Evolutionary conservation across 2,329 filamentous ascomycete genomes (phyloP).

Genomic region (Scortechinia acanthostroma): DNA sequence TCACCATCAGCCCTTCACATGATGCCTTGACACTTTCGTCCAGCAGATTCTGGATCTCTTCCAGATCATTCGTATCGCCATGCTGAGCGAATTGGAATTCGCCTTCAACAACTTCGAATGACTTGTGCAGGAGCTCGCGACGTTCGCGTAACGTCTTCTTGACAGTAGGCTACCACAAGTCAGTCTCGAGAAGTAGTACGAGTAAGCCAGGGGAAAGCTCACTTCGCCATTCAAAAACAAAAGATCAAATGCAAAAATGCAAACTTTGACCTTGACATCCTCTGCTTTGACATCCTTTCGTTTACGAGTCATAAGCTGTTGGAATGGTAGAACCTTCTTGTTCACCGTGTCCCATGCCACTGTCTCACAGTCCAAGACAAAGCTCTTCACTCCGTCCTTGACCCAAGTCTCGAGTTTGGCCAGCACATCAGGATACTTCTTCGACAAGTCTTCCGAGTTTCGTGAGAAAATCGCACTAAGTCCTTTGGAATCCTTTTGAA

Average conservation of each 20-base stretch:
- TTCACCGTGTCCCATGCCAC: conserved; percentile 92
- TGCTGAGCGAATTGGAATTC: conserved; percentile 86
- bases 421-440: conserved; percentile 95
- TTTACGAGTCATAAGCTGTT: conserved; percentile 96
- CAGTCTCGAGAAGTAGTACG: too few species aligned
- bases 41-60: conserved; percentile 85
- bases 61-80: conserved; percentile 80
- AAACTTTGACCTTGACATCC: conserved; percentile 93
- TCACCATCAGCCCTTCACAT: conserved; percentile 97
- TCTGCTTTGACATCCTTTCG: conserved; percentile 93
- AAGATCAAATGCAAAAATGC: conserved; percentile 92
- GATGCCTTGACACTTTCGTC: conserved; percentile 93
- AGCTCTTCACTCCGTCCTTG: conserved; percentile 81
- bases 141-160: conserved; percentile 81
- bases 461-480: conserved; percentile 91
- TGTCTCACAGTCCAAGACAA: conserved; percentile 96
- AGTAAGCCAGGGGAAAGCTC: too few species aligned
- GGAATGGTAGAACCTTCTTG: conserved; percentile 94
- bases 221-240: conserved; percentile 84
- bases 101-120: conserved; percentile 74
- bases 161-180: conserved; percentile 56
- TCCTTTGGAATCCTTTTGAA: conserved; percentile 44
- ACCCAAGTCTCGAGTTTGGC: conserved; percentile 84
- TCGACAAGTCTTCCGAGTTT: conserved; percentile 93
- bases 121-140: conserved; percentile 63